Base-by-base conservation (phyloP, 306 rosid genomes). In the Dryas alaskensis region DNA sequence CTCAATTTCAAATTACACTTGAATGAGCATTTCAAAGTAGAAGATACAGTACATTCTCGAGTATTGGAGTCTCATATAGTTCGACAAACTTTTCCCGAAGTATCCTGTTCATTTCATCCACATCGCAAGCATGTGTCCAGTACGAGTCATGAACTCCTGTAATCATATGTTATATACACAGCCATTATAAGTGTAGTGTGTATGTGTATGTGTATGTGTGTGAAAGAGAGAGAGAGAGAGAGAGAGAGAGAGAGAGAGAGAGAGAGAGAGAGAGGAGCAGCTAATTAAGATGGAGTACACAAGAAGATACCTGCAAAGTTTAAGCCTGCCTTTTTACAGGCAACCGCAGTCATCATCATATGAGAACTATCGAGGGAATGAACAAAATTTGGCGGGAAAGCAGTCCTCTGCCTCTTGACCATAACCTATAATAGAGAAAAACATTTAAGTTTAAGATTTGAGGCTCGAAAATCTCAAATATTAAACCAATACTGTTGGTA, bases 281-380 rank as follows among this genome's bases (percentile, higher is more conserved):
- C n/a, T 19, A 48, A 68, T 53, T 19, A 71, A 11, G 73, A 60
- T 63, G 65, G 71, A 76, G 47, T 22, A 3, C 22, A 64, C 42
- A 60, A 76, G 75, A 81, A 61, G 40, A 58, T 66, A 93, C 98
- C 98, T 78, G 98, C 98, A 81, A 93, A 93, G 80, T 74, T 86
- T 69, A 93, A 73, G 78, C 96, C 94, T 50, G 87, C 92, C 63
- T 66, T 83, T 81, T 85, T 84, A 86, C 98, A 89, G 82, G 95
- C 91, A 78, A 85, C 79, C n/a, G 98, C 97, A n/a, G 98, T 93
- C 98, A 91, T 93, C 98, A 93, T 93, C 98, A 93, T 93, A 83
- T 93, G 98, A 80, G 98, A 88, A 69, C 97, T 90, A 78, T 93
- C 98, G 0, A 93, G 98, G 54, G 98, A 93, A 84, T 93, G 98